Conservation (phyloP, 257 asterid species). For the Ligustrum vulgare region DNA sequence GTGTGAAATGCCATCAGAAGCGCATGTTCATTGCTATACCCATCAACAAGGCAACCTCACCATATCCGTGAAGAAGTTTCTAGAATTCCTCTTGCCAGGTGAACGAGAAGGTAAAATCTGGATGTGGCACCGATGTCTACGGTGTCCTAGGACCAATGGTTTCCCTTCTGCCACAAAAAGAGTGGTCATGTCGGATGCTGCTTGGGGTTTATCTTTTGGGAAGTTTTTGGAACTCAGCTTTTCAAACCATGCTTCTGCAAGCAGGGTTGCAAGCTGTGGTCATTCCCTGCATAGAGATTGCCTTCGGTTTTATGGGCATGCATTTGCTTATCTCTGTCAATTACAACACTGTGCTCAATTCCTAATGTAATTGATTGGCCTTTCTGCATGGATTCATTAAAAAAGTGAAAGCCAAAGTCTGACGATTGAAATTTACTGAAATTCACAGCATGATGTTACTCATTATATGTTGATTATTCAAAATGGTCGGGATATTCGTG, state of each 20-base stretch:
- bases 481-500: background rate
- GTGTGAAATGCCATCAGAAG: constrained; percentile 77
- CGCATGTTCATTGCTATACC: constrained; percentile 76
- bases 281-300: constrained; percentile 87
- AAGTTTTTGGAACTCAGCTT: constrained; percentile 79
- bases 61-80: constrained; percentile 58
- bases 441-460: background rate
- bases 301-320: constrained; percentile 81
- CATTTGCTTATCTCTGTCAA: constrained; percentile 2
- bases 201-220: constrained; percentile 80
- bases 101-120: constrained; percentile 71
- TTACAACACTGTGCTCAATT: constrained; percentile 5
- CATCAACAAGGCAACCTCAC: constrained; percentile 79
- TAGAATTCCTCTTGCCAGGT: constrained; percentile 58
- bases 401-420: background rate
- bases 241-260: constrained; percentile 84
- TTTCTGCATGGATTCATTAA: background rate
- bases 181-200: constrained; percentile 75
- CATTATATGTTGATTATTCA: background rate
- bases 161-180: constrained; percentile 69
- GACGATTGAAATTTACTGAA: background rate
- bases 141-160: constrained; percentile 67
- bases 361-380: constrained; percentile 1
- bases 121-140: constrained; percentile 92
- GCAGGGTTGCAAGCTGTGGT: constrained; percentile 83